These are phyloP conservation scores for Ophiocordyceps unilateralis DNA, from an alignment of 2,329 filamentous ascomycete genomes.

Conservation along the genomic window DNA sequence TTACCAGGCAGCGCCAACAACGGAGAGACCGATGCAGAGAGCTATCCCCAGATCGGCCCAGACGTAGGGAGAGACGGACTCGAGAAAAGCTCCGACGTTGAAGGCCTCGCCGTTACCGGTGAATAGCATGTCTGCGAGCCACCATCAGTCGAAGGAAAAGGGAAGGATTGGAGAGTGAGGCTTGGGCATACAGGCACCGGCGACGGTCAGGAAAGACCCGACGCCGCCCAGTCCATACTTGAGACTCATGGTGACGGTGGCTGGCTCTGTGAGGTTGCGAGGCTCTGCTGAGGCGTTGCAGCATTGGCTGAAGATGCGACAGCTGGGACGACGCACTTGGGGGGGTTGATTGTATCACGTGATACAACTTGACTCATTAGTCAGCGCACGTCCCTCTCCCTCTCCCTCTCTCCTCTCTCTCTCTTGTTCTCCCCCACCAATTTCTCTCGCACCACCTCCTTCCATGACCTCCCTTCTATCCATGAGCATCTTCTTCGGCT, in stretches of 20 bases:
- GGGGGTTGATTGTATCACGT: not conserved
- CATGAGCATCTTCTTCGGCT: no score
- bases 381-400: not conserved
- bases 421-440: not conserved
- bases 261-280: conserved; percentile 1
- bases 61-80: conserved; percentile 81
- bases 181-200: conserved; percentile 70
- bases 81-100: conserved; percentile 91
- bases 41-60: conserved; percentile 86
- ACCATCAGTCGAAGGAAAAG: conserved; percentile 3
- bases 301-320: no score
- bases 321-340: no score
- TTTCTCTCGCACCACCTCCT: not conserved
- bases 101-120: conserved; percentile 91
- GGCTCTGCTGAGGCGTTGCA: not conserved
- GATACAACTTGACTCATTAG: not conserved
- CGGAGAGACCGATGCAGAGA: conserved; percentile 88
- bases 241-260: conserved; percentile 44
- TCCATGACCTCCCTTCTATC: no score
- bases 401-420: no score
- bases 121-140: conserved; percentile 79
- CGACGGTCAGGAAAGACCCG: conserved; percentile 49
- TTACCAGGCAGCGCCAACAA: conserved; percentile 94
- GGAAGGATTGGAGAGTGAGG: not conserved
- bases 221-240: conserved; percentile 53